Evolutionary conservation across 2,329 filamentous ascomycete species (phyloP).

Genomic region (Trichoderma semiorbis): DNA sequence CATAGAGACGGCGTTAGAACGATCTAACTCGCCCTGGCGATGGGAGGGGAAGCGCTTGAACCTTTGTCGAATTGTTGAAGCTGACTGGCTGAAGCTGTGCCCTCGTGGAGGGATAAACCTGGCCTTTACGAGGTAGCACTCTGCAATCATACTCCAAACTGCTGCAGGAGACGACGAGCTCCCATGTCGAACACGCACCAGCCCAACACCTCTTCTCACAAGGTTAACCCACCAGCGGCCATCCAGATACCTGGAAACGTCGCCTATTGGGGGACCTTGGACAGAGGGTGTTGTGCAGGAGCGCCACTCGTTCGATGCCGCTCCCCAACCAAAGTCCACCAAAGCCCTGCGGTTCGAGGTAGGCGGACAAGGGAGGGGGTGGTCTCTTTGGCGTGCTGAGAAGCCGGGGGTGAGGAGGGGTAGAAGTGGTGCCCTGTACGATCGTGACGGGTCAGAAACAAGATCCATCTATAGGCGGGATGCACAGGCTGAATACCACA

Average conservation of each 20-base stretch:
- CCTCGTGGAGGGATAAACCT: constrained; percentile 3
- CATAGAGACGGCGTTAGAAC: neutral
- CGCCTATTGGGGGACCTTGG: constrained; percentile 28
- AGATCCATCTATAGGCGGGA: constrained; percentile 18
- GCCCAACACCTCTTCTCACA: constrained; percentile 31
- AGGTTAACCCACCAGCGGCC: constrained; percentile 25
- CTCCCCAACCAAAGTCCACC: constrained; percentile 20
- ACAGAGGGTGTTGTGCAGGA: constrained; percentile 27
- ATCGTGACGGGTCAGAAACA: constrained; percentile 20
- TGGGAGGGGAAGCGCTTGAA: neutral
- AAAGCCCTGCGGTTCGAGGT: constrained; percentile 21
- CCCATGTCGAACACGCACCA: constrained; percentile 21
- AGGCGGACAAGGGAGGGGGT: constrained; percentile 18
- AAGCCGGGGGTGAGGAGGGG: constrained; percentile 16
- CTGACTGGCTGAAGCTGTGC: constrained; percentile 14
- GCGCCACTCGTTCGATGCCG: constrained; percentile 25
- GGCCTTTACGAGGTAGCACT: constrained; percentile 8
- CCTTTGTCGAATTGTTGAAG: neutral
- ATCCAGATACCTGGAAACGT: constrained; percentile 30
- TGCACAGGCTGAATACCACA: constrained; percentile 18
- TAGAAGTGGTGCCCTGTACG: constrained; percentile 16
- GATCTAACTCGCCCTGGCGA: neutral
- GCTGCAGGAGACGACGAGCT: constrained; percentile 11
- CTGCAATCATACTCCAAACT: constrained; percentile 1
- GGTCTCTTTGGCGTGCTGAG: constrained; percentile 5